These are phyloP conservation scores for Astrephomene gubernaculifera DNA, from an alignment of 139 green algal species.

Conservation along the genomic window DNA sequence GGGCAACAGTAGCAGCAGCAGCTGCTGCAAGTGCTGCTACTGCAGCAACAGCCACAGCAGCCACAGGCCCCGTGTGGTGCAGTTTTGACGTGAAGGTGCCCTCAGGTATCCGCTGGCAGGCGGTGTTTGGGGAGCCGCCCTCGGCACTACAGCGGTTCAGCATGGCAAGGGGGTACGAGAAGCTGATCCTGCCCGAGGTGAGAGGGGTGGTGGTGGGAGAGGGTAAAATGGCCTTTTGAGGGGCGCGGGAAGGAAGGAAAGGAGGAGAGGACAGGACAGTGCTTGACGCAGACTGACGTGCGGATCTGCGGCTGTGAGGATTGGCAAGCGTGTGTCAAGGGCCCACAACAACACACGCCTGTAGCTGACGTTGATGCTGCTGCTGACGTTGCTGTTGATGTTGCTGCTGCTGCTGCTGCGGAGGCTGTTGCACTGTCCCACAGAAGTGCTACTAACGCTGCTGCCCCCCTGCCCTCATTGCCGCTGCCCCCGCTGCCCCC, in stretches of 20 bases:
- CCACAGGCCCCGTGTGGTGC: not conserved
- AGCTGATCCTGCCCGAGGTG: slow-evolving; percentile 42
- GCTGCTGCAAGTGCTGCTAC: not conserved
- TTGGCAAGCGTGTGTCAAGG: no score
- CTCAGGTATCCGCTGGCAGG: slow-evolving; percentile 9
- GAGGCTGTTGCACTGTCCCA: no score
- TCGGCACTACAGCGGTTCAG: not conserved
- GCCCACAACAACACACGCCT: no score
- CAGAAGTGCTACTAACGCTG: no score
- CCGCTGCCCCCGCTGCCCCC: not conserved
- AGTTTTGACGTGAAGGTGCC: slow-evolving; percentile 16
- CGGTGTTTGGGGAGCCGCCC: slow-evolving; percentile 18
- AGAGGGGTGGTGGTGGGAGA: not conserved
- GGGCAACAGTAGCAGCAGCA: no score
- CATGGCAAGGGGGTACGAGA: slow-evolving; percentile 54
- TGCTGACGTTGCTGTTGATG: no score
- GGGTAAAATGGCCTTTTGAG: not conserved
- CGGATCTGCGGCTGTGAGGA: no score
- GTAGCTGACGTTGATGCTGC: no score
- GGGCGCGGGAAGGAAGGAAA: not conserved
- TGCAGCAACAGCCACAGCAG: not conserved
- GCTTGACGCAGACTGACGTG: no score
- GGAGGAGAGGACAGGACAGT: not conserved
- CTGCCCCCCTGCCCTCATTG: no score
- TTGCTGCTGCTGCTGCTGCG: no score